These are phyloP conservation scores for Glutinoglossum americanum DNA, from an alignment of 495 filamentous ascomycete species.

Conservation along the genomic window DNA sequence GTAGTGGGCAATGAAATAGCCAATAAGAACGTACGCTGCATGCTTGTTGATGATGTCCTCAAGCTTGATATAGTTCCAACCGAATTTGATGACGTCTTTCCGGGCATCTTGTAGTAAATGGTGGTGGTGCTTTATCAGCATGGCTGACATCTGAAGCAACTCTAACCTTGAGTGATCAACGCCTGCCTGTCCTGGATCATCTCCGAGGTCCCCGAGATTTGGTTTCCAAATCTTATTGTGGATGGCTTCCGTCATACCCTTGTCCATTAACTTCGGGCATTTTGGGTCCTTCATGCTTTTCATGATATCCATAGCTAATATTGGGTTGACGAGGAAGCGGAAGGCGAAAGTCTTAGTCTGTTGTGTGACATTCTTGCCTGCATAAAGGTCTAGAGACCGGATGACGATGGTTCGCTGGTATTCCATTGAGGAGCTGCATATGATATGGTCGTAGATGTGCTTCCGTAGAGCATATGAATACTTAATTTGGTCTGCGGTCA, in stretches of 20 bases:
- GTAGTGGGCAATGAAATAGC: slow-evolving; percentile 92
- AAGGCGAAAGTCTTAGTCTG: slow-evolving; percentile 86
- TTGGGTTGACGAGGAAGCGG: slow-evolving; percentile 82
- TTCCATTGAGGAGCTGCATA: slow-evolving; percentile 66
- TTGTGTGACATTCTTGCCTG: slow-evolving; percentile 51
- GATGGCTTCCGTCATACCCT: slow-evolving; percentile 70
- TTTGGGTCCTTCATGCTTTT: slow-evolving; percentile 36
- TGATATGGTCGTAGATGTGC: slow-evolving; percentile 71
- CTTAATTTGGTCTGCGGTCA: slow-evolving; percentile 67
- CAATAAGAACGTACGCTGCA: slow-evolving; percentile 89
- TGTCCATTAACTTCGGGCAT: slow-evolving; percentile 62
- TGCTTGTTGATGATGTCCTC: slow-evolving; percentile 99
- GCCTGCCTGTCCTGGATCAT: slow-evolving; percentile 66
- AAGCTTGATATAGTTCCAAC: slow-evolving; percentile 92
- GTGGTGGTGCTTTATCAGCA: slow-evolving; percentile 86
- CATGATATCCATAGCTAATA: slow-evolving; percentile 92
- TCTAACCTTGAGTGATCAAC: slow-evolving; percentile 96
- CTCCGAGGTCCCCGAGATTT: slow-evolving; percentile 58
- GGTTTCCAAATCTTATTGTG: slow-evolving; percentile 89
- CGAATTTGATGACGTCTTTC: slow-evolving; percentile 97
- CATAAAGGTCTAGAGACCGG: slow-evolving; percentile 74
- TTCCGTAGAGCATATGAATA: slow-evolving; percentile 48
- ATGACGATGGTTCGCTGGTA: slow-evolving; percentile 71
- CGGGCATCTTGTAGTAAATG: slow-evolving; percentile 67
- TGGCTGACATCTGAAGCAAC: slow-evolving; percentile 75